Evolutionary conservation across 73 alveolate genomes (phyloP).

Genomic region (Strombidium stylifer): DNA sequence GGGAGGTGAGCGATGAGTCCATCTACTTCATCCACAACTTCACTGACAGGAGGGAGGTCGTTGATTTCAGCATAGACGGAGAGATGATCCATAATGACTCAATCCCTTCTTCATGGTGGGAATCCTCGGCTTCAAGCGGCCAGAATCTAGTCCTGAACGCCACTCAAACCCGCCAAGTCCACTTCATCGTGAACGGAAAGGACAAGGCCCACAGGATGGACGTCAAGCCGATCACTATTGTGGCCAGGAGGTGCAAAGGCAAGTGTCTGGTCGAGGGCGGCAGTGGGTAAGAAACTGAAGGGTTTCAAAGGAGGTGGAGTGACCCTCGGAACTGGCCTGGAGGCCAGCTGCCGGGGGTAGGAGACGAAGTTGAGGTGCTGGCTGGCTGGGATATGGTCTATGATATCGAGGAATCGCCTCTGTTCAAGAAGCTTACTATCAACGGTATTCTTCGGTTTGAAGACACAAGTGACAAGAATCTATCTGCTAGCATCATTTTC

Average conservation of each 20-base stretch:
- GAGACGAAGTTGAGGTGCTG: not conserved
- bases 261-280: no score
- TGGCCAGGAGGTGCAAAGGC: no score
- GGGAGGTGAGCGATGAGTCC: slow-evolving; percentile 2
- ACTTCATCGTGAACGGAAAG: slow-evolving; percentile 4
- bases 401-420: not conserved
- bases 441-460: not conserved
- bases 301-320: not conserved
- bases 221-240: no score
- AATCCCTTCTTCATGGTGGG: not conserved
- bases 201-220: not conserved
- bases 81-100: not conserved
- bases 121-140: not conserved
- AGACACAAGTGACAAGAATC: not conserved
- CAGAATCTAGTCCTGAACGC: slow-evolving; percentile 14
- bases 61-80: slow-evolving; percentile 15
- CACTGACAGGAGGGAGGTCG: slow-evolving; percentile 20
- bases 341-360: not conserved
- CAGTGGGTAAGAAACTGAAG: no score
- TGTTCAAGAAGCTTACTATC: not conserved
- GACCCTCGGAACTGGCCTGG: not conserved
- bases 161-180: slow-evolving; percentile 3
- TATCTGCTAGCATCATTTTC: not conserved
- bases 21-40: slow-evolving; percentile 1
- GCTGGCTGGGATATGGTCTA: not conserved